phyloP scores from a whole-genome alignment of 768 basidiomycete species.

The Thelephora aurantiotincta region DNA sequence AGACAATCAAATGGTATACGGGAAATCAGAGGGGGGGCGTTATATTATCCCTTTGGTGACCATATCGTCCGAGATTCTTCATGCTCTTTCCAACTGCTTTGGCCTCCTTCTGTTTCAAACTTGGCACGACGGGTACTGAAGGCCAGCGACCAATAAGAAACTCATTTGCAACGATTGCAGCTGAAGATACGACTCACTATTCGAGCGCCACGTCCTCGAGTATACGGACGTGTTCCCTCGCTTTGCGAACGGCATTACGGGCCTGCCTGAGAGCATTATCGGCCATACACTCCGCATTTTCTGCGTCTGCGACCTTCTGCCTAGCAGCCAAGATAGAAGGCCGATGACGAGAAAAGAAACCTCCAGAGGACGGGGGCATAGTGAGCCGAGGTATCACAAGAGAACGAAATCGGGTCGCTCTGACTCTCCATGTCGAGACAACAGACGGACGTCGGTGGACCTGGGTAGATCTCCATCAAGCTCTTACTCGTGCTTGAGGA shows the following conservation, averaged over 20 bases:
- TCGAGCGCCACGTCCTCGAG: conserved; percentile 38
- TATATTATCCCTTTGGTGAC: too few relatives aligned
- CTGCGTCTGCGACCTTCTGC: conserved; percentile 35
- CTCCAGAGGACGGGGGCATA: too few relatives aligned
- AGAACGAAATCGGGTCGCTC: too few relatives aligned
- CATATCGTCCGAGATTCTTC: conserved; percentile 26
- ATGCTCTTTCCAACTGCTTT: conserved; percentile 35
- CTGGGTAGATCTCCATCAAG: too few relatives aligned
- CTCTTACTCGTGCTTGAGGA: too few relatives aligned
- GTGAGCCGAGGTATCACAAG: too few relatives aligned
- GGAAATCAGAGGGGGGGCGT: too few relatives aligned
- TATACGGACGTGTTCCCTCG: conserved; percentile 30
- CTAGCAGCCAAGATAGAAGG: conserved; percentile 33
- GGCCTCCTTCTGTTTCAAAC: conserved; percentile 36
- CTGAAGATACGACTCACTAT: conserved; percentile 28
- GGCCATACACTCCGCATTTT: conserved; percentile 35
- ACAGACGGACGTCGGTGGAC: conserved; percentile 10
- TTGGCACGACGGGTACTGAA: conserved; percentile 34
- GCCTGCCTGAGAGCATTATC: conserved; percentile 35
- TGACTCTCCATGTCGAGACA: conserved; percentile 5
- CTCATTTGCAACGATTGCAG: too few relatives aligned
- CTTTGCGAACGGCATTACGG: conserved; percentile 29
- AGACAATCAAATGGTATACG: too few relatives aligned
- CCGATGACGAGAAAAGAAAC: too few relatives aligned
- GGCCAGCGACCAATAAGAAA: too few relatives aligned